Evolutionary conservation across 768 basidiomycete genomes (phyloP).

Genomic region (Tephrocybe sp.): DNA sequence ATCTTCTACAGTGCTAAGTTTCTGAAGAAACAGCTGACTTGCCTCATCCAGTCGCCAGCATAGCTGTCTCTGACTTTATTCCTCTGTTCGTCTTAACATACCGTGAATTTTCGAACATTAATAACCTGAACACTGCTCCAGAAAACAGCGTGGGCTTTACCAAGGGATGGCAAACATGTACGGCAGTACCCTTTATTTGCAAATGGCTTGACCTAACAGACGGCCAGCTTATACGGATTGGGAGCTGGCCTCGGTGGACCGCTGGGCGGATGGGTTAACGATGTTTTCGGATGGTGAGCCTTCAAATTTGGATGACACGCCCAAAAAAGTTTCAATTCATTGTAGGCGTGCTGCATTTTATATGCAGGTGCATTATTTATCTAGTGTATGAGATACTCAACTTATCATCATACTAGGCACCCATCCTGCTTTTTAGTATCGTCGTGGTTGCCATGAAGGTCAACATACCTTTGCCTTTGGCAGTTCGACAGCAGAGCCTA

Average conservation of each 20-base stretch:
- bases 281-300: slow-evolving; percentile 80
- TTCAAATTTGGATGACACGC: slow-evolving; percentile 5
- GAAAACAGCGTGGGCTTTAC: slow-evolving; percentile 85
- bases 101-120: slow-evolving; percentile 1
- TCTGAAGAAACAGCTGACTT: slow-evolving; percentile 24
- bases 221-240: slow-evolving; percentile 71
- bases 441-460: slow-evolving; percentile 74
- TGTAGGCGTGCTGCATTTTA: slow-evolving; percentile 84
- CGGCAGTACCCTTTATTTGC: slow-evolving; percentile 21
- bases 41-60: slow-evolving; percentile 62
- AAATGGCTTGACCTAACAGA: not conserved
- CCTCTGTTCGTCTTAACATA: slow-evolving; percentile 61
- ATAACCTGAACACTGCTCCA: slow-evolving; percentile 27
- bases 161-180: slow-evolving; percentile 92
- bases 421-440: slow-evolving; percentile 72
- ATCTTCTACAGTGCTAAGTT: slow-evolving; percentile 16
- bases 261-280: slow-evolving; percentile 83
- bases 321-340: slow-evolving; percentile 11
- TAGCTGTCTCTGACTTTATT: slow-evolving; percentile 86
- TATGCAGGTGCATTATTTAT: slow-evolving; percentile 59
- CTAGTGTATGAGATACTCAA: not conserved
- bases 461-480: slow-evolving; percentile 72
- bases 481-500: slow-evolving; percentile 57
- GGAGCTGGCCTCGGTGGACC: slow-evolving; percentile 83
- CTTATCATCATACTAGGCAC: slow-evolving; percentile 51